Base-by-base conservation (phyloP, 768 basidiomycete species). In the Trametes cubensis region DNA sequence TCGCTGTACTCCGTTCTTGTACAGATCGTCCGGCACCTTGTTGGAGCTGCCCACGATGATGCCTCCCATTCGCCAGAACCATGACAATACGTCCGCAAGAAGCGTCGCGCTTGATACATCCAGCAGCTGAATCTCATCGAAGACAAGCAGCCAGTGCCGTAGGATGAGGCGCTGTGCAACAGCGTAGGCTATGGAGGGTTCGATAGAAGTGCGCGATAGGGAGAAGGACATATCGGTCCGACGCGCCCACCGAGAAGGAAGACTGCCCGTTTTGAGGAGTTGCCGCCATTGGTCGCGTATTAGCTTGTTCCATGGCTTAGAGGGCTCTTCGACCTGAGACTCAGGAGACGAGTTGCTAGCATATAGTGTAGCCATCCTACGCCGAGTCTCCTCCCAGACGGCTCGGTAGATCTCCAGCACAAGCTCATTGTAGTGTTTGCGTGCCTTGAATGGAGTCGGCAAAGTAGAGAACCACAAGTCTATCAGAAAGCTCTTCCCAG, bases 11-110 rank as follows among this genome's bases (percentile, higher is more conserved):
- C 84, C 85, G 59, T 84, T 82, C 67, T 78, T 77, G 73, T 85
- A 85, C 17, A 85, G 72, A 58, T 85, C 84, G 64, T 82, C 80
- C 1, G 80, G 79, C 11, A 84, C 77, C 57, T 81, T 80, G 69
- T 85, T 85, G 45, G 81, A 79, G 23, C 74, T 77, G 30, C 77
- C 77, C 26, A 80, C 75, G 41, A 87, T 76, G 7, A 86, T 81
- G 2, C 85, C 84, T 18, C 84, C 85, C 70, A 88, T 77, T 6
- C 84, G 76, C 85, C 84, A 86, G 67, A 82, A 86, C 83, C 83
- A 86, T 14, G 82, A 80, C 17, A 86, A 70, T 6, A 86, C 83
- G 60, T 81, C 79, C 7, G 79, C 78, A 5, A 81, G 73, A 1
- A 83, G 73, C 7, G 77, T 77, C 1, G 85, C 84, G 34, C 83